Conservation (phyloP, 495 filamentous ascomycete species). For the Penicillium manginii region DNA sequence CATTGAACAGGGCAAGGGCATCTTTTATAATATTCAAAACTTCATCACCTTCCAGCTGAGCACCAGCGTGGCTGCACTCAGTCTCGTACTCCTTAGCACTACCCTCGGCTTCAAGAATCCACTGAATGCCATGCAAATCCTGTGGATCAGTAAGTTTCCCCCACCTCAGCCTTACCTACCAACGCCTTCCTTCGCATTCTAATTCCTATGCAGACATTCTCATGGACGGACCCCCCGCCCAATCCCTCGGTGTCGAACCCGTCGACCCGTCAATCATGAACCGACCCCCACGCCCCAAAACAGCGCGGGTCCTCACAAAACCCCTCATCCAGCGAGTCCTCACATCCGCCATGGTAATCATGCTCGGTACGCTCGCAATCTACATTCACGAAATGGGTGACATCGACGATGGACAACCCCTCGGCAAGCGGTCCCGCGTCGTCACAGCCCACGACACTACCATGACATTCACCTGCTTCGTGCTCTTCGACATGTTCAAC, state of each 20-base stretch:
- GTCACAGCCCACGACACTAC: slow-evolving; percentile 95
- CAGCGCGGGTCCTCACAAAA: slow-evolving; percentile 83
- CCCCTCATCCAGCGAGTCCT: slow-evolving; percentile 81
- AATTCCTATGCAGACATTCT: slow-evolving; percentile 77
- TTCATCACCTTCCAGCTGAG: slow-evolving; percentile 98
- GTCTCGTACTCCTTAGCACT: slow-evolving; percentile 88
- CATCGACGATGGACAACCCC: slow-evolving; percentile 34
- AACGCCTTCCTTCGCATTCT: slow-evolving; percentile 18
- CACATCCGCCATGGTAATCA: slow-evolving; percentile 86
- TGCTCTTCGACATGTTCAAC: slow-evolving; percentile 99
- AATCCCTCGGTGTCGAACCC: slow-evolving; percentile 94
- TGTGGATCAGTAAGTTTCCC: slow-evolving; percentile 90
- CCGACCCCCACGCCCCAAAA: slow-evolving; percentile 81
- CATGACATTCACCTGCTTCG: slow-evolving; percentile 99
- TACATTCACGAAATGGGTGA: slow-evolving; percentile 92
- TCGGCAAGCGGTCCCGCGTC: slow-evolving; percentile 53
- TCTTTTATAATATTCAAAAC: slow-evolving; percentile 99
- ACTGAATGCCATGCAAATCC: slow-evolving; percentile 97
- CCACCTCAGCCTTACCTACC: slow-evolving; percentile 4
- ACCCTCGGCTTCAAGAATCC: slow-evolving; percentile 91
- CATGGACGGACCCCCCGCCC: slow-evolving; percentile 97
- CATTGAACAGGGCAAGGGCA: slow-evolving; percentile 98
- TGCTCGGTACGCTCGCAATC: slow-evolving; percentile 86
- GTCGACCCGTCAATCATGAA: slow-evolving; percentile 95
- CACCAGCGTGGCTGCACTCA: slow-evolving; percentile 91